These are phyloP conservation scores for Lagenidium giganteum DNA, from an alignment of 352 stramenopile species.

Conservation along the genomic window DNA sequence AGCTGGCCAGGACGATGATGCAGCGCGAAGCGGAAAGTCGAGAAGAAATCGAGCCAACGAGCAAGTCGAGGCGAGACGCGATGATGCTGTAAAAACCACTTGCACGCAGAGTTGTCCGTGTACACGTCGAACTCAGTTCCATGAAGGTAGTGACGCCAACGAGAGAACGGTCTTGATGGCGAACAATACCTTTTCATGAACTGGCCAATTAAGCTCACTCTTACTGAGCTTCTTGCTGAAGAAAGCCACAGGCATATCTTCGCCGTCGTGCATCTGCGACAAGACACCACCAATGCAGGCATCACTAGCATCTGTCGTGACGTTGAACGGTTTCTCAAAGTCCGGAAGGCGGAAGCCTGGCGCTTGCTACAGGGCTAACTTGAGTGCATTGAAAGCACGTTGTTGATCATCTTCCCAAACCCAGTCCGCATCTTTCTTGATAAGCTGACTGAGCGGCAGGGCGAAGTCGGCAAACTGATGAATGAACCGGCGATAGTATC, in stretches of 20 bases:
- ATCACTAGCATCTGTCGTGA: slow-evolving; percentile 4
- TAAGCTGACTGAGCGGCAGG: slow-evolving; percentile 9
- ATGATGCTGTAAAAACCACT: slow-evolving; percentile 9
- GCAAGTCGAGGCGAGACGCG: slow-evolving; percentile 5
- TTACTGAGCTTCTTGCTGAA: slow-evolving; percentile 7
- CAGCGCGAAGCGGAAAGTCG: slow-evolving; percentile 9
- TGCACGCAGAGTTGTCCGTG: slow-evolving; percentile 11
- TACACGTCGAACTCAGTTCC: slow-evolving; percentile 7
- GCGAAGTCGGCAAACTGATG: slow-evolving; percentile 11
- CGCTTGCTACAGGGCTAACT: slow-evolving; percentile 1
- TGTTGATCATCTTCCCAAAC: slow-evolving; percentile 4
- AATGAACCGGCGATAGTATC: slow-evolving; percentile 20
- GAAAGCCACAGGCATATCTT: slow-evolving; percentile 5
- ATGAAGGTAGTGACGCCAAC: slow-evolving; percentile 9
- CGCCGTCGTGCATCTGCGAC: not conserved
- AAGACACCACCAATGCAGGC: slow-evolving; percentile 4
- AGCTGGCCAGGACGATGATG: slow-evolving; percentile 2
- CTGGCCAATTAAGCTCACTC: not conserved
- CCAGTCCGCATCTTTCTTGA: slow-evolving; percentile 13
- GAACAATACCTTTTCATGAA: slow-evolving; percentile 11
- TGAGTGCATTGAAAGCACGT: slow-evolving; percentile 10
- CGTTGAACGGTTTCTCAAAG: slow-evolving; percentile 5
- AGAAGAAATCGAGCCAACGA: slow-evolving; percentile 12
- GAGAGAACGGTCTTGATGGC: slow-evolving; percentile 7
- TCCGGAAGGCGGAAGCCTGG: slow-evolving; percentile 3